A percentile compares a stretch with the other conserved stretches of the same genome.
phyloP scores from a whole-genome alignment of 169 alveolate species.

The Besnoitia besnoiti region DNA sequence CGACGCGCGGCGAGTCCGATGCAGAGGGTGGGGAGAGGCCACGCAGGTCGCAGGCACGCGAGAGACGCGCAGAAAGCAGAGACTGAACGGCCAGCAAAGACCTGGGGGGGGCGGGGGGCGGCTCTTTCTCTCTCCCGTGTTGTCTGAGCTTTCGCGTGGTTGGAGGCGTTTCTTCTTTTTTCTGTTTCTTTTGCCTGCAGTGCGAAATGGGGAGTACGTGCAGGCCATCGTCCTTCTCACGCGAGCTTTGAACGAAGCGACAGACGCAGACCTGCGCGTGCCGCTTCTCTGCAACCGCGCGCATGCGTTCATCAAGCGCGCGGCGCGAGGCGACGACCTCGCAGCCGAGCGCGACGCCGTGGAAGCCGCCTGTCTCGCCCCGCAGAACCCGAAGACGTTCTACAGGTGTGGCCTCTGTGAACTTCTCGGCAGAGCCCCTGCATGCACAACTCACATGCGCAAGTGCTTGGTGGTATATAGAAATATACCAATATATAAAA shows the following conservation, averaged over 20 bases:
- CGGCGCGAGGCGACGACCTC: slow-evolving; percentile 31
- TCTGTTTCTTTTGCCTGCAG: neutral
- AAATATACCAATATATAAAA: too few species aligned
- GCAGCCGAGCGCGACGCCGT: slow-evolving; percentile 40
- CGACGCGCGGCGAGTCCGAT: too few species aligned
- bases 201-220: slow-evolving; percentile 68
- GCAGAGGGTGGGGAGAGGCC: too few species aligned
- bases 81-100: too few species aligned
- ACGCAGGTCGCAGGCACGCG: too few species aligned
- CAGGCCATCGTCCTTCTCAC: slow-evolving; percentile 57
- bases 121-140: too few species aligned
- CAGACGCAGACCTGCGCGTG: slow-evolving; percentile 10
- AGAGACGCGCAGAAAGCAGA: too few species aligned
- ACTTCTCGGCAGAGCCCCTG: too few species aligned
- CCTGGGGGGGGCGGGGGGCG: too few species aligned
- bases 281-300: slow-evolving; percentile 45
- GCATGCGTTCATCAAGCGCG: neutral
- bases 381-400: slow-evolving; percentile 1
- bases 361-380: slow-evolving; percentile 29
- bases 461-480: too few species aligned
- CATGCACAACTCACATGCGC: too few species aligned
- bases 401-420: neutral
- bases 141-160: neutral
- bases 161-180: neutral
- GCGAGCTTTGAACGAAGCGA: slow-evolving; percentile 4